These are phyloP conservation scores for Monilinia laxa DNA, from an alignment of 2,329 filamentous ascomycete genomes.

Conservation along the genomic window DNA sequence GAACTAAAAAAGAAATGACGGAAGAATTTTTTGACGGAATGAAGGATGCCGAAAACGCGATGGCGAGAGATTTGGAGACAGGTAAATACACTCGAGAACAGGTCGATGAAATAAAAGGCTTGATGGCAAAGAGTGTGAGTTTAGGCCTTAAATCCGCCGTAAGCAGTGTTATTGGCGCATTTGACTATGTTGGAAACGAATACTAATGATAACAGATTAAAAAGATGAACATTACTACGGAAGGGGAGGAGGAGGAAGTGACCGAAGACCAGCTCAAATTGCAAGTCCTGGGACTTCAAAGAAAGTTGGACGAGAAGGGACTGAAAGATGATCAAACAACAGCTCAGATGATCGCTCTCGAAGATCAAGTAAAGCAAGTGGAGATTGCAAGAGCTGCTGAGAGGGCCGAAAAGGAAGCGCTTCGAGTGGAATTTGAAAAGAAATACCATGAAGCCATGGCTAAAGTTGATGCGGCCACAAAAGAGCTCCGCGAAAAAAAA, in stretches of 20 bases:
- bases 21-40: background rate
- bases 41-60: background rate
- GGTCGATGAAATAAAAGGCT: background rate
- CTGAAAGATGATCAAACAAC: background rate
- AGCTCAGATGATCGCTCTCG: background rate
- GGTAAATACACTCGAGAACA: background rate
- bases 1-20: background rate
- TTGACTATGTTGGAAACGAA: accelerated
- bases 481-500: background rate
- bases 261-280: background rate
- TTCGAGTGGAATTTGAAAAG: background rate
- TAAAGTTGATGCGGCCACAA: background rate
- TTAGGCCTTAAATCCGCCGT: background rate
- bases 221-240: background rate
- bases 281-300: background rate
- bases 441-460: background rate
- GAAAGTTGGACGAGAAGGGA: background rate
- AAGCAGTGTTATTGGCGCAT: too few relatives aligned
- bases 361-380: background rate
- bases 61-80: background rate
- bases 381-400: background rate
- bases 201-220: background rate
- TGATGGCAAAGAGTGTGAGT: constrained; percentile 13
- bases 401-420: background rate
- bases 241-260: background rate